Evolutionary conservation across 2,329 filamentous ascomycete species (phyloP), one percentile per base, ranked within the genome.

Genomic region (Rosellinia necatrix): DNA sequence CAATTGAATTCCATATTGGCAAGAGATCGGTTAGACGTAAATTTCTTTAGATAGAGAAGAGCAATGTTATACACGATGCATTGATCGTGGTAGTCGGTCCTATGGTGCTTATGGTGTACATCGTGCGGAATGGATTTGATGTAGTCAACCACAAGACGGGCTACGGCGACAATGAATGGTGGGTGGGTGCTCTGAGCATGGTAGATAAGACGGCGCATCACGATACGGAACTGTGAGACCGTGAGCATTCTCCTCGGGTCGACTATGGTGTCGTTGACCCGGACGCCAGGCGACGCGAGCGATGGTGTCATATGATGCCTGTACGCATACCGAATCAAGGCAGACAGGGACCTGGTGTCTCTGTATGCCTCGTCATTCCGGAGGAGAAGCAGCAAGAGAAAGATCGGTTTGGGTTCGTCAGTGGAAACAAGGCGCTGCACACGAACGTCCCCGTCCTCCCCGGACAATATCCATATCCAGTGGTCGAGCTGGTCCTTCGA

Each of bases 1-100:
- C 85, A 87, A 59, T 80, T 81, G 67, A 78, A 74, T 3, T 69
- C 66, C 68, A 75, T 76, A 32, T 77, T 73, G 3, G 59, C 50
- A 19, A 75, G 60, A 0, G 76, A 72, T 2, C 69, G 56, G 17
- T 66, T 58, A 0, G 64, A 60, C 3, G 77, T 66, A 13, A 72
- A 72, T 44, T 64, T 64, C 21, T 70, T 72, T 17, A 82, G 71
- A 5, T 68, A 61, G 19, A 55, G 57, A 5, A 82, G 64, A 2
- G 74, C 68, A 21, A 63, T 49, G 61, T 81, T 81, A 64, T 76
- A 75, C 4, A 80, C 37, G 4, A 58, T 40, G 49, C 74, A 75
- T 32, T 70, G 68, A 9, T 68, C 59, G 15, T 61, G 56, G 32
- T 71, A 72, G 24, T 49, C 27, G 6, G 49, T 49, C 17, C 12